A percentile compares a stretch with the other conserved stretches of the same genome.
These are phyloP conservation scores for Porcisia deanei DNA, from an alignment of 208 protist genomes.

Conservation along the genomic window DNA sequence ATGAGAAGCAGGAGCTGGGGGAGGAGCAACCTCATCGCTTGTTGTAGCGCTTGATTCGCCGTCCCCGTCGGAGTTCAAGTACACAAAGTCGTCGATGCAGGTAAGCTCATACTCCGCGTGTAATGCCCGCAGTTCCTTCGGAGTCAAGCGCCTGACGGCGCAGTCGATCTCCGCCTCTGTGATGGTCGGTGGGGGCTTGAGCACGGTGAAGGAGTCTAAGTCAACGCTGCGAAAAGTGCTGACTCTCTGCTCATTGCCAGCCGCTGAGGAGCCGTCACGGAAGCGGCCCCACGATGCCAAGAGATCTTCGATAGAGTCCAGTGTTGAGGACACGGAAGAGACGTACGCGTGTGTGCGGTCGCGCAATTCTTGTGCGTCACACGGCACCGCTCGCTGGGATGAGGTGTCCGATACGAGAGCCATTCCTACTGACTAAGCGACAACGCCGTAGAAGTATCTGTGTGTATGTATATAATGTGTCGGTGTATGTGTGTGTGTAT, in stretches of 20 bases:
- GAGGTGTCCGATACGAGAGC: neutral
- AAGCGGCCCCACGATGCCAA: constrained; percentile 16
- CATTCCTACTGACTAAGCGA: neutral
- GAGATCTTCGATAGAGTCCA: constrained; percentile 24
- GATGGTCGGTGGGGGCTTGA: constrained; percentile 18
- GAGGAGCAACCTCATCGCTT: constrained; percentile 4
- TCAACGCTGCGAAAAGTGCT: constrained; percentile 18
- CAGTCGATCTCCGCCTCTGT: constrained; percentile 23
- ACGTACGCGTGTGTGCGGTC: constrained; percentile 18
- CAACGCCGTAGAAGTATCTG: neutral
- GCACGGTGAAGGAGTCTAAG: constrained; percentile 25
- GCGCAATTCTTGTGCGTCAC: constrained; percentile 22
- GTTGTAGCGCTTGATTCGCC: neutral
- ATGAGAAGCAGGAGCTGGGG: constrained; percentile 5
- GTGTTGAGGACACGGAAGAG: constrained; percentile 6
- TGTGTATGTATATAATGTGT: neutral
- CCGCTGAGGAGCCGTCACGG: neutral
- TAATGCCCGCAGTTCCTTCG: constrained; percentile 16
- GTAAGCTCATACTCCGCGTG: constrained; percentile 29
- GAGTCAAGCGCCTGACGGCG: constrained; percentile 15
- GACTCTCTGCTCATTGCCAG: neutral
- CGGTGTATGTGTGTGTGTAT: neutral
- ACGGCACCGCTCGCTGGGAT: constrained; percentile 1
- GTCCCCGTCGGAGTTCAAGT: constrained; percentile 9
- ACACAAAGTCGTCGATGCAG: constrained; percentile 22